Conservation (phyloP, 78 protist genomes). For the Guillardia theta region DNA sequence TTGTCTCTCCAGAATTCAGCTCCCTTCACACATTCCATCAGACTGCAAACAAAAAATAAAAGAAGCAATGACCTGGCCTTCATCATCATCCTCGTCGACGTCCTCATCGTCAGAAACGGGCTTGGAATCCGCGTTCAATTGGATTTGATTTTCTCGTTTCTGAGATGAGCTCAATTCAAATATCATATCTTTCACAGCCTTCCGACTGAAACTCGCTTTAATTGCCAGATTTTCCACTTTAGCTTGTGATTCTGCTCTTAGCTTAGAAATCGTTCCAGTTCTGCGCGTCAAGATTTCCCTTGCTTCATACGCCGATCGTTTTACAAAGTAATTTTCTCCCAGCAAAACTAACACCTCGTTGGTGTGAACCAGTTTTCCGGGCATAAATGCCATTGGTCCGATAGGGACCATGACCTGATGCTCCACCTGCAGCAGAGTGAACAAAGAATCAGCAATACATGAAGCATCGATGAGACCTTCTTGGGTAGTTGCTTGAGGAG, state of each 20-base stretch:
- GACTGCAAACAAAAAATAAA: not conserved
- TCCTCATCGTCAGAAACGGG: not conserved
- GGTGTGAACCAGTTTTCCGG: constrained; percentile 43
- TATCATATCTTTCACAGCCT: not conserved
- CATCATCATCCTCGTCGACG: not conserved
- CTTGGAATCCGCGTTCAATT: not conserved
- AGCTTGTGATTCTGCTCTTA: not conserved
- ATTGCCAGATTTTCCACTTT: not conserved
- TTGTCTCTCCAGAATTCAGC: not conserved
- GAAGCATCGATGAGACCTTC: too few relatives aligned
- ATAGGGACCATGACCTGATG: constrained; percentile 38
- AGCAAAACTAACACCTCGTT: constrained; percentile 55
- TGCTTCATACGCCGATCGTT: constrained; percentile 36
- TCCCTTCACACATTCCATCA: not conserved
- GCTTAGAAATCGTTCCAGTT: not conserved
- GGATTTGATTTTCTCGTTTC: too few relatives aligned
- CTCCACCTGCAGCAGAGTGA: constrained; percentile 14
- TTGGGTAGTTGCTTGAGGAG: too few relatives aligned
- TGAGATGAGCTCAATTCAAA: too few relatives aligned
- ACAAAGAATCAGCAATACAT: too few relatives aligned
- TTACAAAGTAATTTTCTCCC: constrained; percentile 48
- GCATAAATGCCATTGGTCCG: constrained; percentile 36
- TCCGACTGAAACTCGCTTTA: not conserved
- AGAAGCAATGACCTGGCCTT: not conserved
- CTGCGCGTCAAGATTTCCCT: not conserved